Evolutionary conservation across 371 early-diverging fungal genomes (phyloP), one percentile per base, ranked within the genome.

Genomic region (Mucor mucedo): DNA sequence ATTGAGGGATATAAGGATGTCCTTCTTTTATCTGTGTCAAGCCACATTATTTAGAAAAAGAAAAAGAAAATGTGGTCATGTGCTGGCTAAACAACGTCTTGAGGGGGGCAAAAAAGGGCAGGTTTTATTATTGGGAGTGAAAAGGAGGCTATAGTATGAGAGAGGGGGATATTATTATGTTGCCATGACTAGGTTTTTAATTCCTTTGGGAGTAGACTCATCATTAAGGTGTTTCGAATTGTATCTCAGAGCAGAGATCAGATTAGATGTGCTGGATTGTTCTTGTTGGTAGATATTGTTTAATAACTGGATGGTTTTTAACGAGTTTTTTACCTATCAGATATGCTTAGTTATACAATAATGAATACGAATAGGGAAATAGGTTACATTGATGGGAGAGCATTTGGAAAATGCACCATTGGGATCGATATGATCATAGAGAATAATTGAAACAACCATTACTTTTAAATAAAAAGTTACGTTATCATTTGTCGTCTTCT

Each of bases 401-500:
- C 68, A 78, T 66, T 91, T 90, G 44, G 77, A 75, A 69, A 93
- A 93, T 0, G 88, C 91, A 11, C 97, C 97, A 32, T 81, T 80
- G 13, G 89, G 88, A 70, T 91, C 84, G 50, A 96, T 87, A 77
- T 94, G 93, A 78, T 98, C 98, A 70, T 95, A 96, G 38, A 96
- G 73, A 45, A 98, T 87, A 60, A 94, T 92, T 42, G 92, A 89
- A 5, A 91, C 86, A 27, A 94, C 93, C 89, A 96, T 90, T 44
- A 95, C 95, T 52, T 94, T 85, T 59, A 95, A 75, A 62, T 90
- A 91, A 70, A 87, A 87, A 8, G 57, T 61, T 16, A 38, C 52
- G 10, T 28, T 30, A 6, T 53, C 32, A 14, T 73, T 8, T 38
- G 27, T 16, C 4, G 41, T 52, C 11, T 63, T 76, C 71, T 74